Evolutionary conservation across 208 protist genomes (phyloP).

Genomic region (Crithidia brevicula): DNA sequence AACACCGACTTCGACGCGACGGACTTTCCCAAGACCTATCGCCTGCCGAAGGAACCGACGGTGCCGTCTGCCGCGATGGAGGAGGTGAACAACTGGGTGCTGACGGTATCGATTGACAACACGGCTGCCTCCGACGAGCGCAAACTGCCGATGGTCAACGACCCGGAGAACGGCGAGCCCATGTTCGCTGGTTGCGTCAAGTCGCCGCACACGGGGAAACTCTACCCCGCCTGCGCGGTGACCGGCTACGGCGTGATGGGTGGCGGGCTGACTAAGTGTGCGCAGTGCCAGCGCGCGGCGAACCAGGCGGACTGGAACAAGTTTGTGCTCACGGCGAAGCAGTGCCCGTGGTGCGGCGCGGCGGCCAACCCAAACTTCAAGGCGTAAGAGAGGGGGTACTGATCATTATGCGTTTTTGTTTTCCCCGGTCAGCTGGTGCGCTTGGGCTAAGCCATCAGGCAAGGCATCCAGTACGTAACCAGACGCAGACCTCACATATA

Average conservation of each 20-base stretch:
- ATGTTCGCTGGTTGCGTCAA: slow-evolving; percentile 89
- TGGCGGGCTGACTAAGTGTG: slow-evolving; percentile 69
- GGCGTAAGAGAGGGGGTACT: slow-evolving; percentile 11
- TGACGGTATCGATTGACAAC: slow-evolving; percentile 90
- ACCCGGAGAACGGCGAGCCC: slow-evolving; percentile 62
- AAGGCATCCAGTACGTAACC: no score
- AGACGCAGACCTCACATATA: no score
- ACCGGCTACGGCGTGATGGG: slow-evolving; percentile 89
- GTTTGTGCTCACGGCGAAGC: slow-evolving; percentile 77
- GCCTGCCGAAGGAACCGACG: slow-evolving; percentile 62
- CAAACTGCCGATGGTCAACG: slow-evolving; percentile 58
- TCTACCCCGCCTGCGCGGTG: slow-evolving; percentile 87
- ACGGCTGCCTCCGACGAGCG: slow-evolving; percentile 45
- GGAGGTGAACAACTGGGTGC: slow-evolving; percentile 92
- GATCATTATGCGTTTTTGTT: background rate
- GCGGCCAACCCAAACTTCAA: slow-evolving; percentile 72
- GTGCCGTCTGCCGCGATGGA: slow-evolving; percentile 64
- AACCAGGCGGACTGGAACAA: slow-evolving; percentile 93
- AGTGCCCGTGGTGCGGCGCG: slow-evolving; percentile 90
- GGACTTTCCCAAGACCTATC: slow-evolving; percentile 90
- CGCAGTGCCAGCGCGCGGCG: slow-evolving; percentile 77
- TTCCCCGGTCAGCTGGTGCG: background rate
- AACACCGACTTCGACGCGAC: slow-evolving; percentile 90
- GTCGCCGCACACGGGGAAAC: slow-evolving; percentile 70
- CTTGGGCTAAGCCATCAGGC: no score